Conservation (phyloP, 2,329 filamentous ascomycete genomes). For the Trichoderma polysporum region DNA sequence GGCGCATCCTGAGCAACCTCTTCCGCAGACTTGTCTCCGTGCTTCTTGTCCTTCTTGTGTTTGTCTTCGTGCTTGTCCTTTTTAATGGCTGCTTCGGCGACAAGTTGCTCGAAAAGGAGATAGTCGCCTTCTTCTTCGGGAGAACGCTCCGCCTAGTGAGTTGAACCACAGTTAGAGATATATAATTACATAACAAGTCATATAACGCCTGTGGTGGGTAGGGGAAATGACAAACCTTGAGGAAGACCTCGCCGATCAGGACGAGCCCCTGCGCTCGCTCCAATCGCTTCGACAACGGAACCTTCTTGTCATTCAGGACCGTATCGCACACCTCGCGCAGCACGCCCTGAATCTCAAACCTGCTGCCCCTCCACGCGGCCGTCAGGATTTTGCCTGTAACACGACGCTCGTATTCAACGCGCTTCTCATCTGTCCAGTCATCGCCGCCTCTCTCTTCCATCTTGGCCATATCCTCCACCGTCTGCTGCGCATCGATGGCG, state of each 20-base stretch:
- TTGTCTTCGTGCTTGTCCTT: slow-evolving; percentile 81
- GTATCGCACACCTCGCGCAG: slow-evolving; percentile 90
- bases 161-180: slow-evolving; percentile 16
- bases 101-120: slow-evolving; percentile 97
- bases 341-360: slow-evolving; percentile 97
- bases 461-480: slow-evolving; percentile 98
- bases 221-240: slow-evolving; percentile 61
- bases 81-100: slow-evolving; percentile 93
- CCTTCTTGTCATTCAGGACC: slow-evolving; percentile 75
- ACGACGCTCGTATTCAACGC: slow-evolving; percentile 89
- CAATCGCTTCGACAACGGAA: slow-evolving; percentile 78
- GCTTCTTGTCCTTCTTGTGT: slow-evolving; percentile 54
- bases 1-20: slow-evolving; percentile 30
- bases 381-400: slow-evolving; percentile 98
- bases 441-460: slow-evolving; percentile 92
- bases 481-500: slow-evolving; percentile 95
- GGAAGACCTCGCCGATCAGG: slow-evolving; percentile 84
- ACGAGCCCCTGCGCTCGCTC: slow-evolving; percentile 89
- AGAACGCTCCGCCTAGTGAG: slow-evolving; percentile 71
- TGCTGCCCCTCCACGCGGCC: slow-evolving; percentile 92
- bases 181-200: not conserved
- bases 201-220: not conserved
- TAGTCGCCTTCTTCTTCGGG: slow-evolving; percentile 98
- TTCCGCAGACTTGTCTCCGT: slow-evolving; percentile 34
- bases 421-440: slow-evolving; percentile 97